These are phyloP conservation scores for Geranomyces michiganensis DNA, from an alignment of 192 early-diverging fungal species.

Conservation along the genomic window DNA sequence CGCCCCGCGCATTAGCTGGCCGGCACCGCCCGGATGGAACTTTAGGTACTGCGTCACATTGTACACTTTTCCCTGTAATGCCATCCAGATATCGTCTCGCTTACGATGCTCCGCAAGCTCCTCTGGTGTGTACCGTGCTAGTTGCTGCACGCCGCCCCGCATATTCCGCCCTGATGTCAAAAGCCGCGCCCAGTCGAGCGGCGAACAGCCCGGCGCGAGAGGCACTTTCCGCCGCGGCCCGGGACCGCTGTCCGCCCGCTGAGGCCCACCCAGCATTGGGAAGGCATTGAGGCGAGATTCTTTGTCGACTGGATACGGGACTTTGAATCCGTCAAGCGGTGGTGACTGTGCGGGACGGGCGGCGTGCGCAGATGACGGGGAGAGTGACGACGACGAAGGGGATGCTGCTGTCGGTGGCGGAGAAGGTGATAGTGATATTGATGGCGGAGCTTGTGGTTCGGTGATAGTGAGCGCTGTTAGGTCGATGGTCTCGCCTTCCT, in stretches of 20 bases:
- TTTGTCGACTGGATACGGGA: background rate
- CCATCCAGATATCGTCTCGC: constrained; percentile 86
- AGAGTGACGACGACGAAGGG: background rate
- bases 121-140: constrained; percentile 67
- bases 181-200: constrained; percentile 92
- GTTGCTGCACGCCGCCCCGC: constrained; percentile 55
- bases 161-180: constrained; percentile 75
- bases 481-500: no score
- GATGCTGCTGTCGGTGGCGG: background rate
- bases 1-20: constrained; percentile 64
- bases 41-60: constrained; percentile 87
- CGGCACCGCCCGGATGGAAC: constrained; percentile 87
- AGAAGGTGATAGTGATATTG: no score
- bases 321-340: background rate
- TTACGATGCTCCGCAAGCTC: constrained; percentile 79
- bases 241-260: constrained; percentile 26
- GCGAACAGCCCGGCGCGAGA: constrained; percentile 84
- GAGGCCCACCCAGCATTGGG: constrained; percentile 42
- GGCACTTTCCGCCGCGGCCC: constrained; percentile 70
- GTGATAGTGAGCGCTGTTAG: no score
- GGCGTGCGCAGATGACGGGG: background rate
- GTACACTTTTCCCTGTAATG: constrained; percentile 87
- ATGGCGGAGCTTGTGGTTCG: no score
- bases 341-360: background rate
- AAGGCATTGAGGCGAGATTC: constrained; percentile 32